phyloP scores from a whole-genome alignment of 495 filamentous ascomycete genomes.

The Hypoxylon lenormandii region DNA sequence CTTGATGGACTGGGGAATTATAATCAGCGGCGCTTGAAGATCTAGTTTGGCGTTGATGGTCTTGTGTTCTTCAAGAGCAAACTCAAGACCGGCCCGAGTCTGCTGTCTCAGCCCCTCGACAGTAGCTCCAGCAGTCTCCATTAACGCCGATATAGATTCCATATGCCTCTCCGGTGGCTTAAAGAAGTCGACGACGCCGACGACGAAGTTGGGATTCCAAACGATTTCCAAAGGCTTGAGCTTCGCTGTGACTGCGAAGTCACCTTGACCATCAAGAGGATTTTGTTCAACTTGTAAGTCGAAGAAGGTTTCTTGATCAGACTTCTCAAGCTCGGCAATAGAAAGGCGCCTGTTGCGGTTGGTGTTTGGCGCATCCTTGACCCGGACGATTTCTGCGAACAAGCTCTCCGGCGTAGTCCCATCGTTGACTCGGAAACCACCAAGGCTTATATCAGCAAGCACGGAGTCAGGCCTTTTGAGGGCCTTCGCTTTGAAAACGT shows the following conservation, averaged over 20 bases:
- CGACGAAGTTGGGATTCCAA: conserved; percentile 92
- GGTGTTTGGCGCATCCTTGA: conserved; percentile 82
- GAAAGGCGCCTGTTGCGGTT: conserved; percentile 62
- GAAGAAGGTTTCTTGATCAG: conserved; percentile 81
- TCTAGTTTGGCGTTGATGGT: conserved; percentile 96
- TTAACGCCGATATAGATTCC: conserved; percentile 93
- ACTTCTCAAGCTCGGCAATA: conserved; percentile 72
- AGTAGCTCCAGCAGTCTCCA: conserved; percentile 94
- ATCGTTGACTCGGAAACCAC: conserved; percentile 92
- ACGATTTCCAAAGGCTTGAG: conserved; percentile 95
- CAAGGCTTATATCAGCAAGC: conserved; percentile 86
- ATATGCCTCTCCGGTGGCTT: conserved; percentile 95
- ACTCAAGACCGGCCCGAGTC: conserved; percentile 93
- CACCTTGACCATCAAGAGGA: conserved; percentile 89
- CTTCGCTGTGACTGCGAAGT: conserved; percentile 88
- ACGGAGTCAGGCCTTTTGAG: conserved; percentile 90
- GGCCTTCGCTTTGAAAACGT: conserved; percentile 88
- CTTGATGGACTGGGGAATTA: conserved; percentile 91
- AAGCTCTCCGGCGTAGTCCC: conserved; percentile 90
- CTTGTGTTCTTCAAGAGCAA: conserved; percentile 96
- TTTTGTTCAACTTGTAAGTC: conserved; percentile 92
- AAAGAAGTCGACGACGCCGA: conserved; percentile 92
- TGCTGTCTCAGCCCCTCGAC: conserved; percentile 94
- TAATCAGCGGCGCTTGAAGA: conserved; percentile 93
- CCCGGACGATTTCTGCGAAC: conserved; percentile 90